Evolutionary conservation across 179 eudicot species (phyloP).

Genomic region (Amaranthus tricolor): DNA sequence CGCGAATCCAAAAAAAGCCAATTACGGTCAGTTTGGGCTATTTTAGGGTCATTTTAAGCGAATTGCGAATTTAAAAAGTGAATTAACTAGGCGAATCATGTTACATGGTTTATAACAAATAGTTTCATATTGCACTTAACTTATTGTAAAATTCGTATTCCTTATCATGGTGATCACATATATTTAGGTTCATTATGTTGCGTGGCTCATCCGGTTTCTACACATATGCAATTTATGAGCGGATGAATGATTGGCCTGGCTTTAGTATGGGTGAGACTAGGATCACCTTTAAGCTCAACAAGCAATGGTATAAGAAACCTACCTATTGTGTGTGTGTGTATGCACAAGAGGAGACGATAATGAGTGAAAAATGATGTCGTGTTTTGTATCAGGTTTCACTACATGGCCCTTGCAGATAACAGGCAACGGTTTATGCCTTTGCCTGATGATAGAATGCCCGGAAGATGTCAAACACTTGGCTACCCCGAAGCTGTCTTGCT

Average conservation of each 20-base stretch:
- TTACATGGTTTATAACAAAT: background rate
- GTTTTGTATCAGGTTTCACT: slow-evolving; percentile 53
- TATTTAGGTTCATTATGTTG: slow-evolving; percentile 74
- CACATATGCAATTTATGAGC: slow-evolving; percentile 86
- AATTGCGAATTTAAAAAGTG: no score
- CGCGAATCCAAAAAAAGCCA: no score
- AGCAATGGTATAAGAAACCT: slow-evolving; percentile 52
- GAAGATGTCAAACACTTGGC: slow-evolving; percentile 63
- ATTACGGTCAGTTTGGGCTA: no score
- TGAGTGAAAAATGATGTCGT: background rate
- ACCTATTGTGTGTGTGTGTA: no score
- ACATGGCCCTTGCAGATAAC: slow-evolving; percentile 80
- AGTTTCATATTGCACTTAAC: background rate
- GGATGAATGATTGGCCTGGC: slow-evolving; percentile 79
- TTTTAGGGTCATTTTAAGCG: no score
- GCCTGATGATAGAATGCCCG: slow-evolving; percentile 75
- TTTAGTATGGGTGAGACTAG: slow-evolving; percentile 89
- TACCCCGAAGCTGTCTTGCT: slow-evolving; percentile 90
- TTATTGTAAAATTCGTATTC: background rate
- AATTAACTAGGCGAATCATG: background rate
- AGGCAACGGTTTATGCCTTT: slow-evolving; percentile 85
- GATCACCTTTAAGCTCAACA: slow-evolving; percentile 87
- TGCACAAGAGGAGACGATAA: background rate
- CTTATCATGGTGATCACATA: background rate
- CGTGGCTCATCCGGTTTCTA: slow-evolving; percentile 90